Percentiles rank a stretch among this genome's conserved stretches.
These are phyloP conservation scores for Hypoxylon fragiforme DNA, from an alignment of 495 filamentous ascomycete species.

Conservation along the genomic window DNA sequence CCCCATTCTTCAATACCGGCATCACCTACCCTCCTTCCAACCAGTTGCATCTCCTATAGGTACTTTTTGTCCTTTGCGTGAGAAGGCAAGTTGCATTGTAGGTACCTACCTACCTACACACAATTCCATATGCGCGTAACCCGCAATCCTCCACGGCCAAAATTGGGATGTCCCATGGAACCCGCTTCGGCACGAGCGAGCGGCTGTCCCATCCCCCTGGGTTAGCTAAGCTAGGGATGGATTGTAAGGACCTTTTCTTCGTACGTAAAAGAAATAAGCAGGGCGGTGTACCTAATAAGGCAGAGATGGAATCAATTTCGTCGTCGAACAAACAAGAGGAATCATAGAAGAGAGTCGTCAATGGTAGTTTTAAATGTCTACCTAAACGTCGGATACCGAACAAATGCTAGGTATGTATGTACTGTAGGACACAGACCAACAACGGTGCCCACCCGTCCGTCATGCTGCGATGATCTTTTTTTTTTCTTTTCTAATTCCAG, in stretches of 20 bases:
- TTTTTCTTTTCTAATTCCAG: no score
- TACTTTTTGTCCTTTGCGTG: neutral
- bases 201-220: neutral
- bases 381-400: neutral
- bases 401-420: no score
- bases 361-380: neutral
- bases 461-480: neutral
- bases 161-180: neutral
- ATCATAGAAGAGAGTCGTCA: neutral
- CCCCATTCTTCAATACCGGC: neutral
- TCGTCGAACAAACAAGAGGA: conserved; percentile 5
- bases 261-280: conserved; percentile 13
- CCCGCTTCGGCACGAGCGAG: neutral
- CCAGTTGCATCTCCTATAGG: neutral
- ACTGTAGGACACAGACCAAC: neutral
- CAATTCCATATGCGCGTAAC: neutral
- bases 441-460: neutral
- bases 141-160: neutral
- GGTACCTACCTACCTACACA: neutral
- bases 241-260: neutral
- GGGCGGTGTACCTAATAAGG: conserved; percentile 13
- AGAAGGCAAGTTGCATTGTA: no score
- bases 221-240: conserved; percentile 6
- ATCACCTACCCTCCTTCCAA: neutral
- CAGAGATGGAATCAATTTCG: neutral